Evolutionary conservation across 306 rosid species (phyloP), one percentile per base, ranked within the genome.

Genomic region (Myrica gale): DNA sequence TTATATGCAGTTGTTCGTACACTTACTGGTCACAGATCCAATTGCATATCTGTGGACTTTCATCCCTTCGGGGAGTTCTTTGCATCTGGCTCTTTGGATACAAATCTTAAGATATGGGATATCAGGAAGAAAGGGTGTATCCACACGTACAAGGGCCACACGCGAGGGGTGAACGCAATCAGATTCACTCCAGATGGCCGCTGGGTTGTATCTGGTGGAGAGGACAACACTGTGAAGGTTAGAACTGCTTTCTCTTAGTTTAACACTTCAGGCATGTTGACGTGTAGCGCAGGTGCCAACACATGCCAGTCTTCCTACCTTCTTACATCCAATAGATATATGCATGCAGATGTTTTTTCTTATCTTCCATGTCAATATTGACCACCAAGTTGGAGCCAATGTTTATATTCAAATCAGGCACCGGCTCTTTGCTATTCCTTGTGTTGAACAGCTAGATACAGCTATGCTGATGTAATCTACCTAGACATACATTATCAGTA

Each of bases 171-270:
- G 69, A 95, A 90, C 87, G 96, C 97, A 32, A 95, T 95, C 77
- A 88, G 97, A 84, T 95, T 95, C 86, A 95, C 99, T 80, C 99
- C 99, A 11, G 99, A 95, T 88, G 99, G 99, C 71, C 99, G 99
- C 5, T 95, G 99, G 99, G 97, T 95, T 85, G 99, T 95, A 74
- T 95, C 99, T 46, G 97, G 99, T 76, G 99, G 99, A 73, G 99
- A 95, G 88, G 99, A 95, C 87, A 89, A 95, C 83, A 92, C 97
- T 3, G 99, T 95, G 80, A 95, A 95, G 97, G 99, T 95, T 84
- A 68, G 85, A 51, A 69, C 80, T 39, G 11, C 78, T 81, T 85
- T 75, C 62, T 66, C 32, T 57, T 78, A 61, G 50, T 73, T 26
- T 26, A 26, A 26, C 32, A 26, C 32, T 26, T 26, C 2, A 1